Percentiles rank a stretch among this genome's conserved stretches.
phyloP scores from a whole-genome alignment of 768 basidiomycete species.

The Boletus sensibilis region DNA sequence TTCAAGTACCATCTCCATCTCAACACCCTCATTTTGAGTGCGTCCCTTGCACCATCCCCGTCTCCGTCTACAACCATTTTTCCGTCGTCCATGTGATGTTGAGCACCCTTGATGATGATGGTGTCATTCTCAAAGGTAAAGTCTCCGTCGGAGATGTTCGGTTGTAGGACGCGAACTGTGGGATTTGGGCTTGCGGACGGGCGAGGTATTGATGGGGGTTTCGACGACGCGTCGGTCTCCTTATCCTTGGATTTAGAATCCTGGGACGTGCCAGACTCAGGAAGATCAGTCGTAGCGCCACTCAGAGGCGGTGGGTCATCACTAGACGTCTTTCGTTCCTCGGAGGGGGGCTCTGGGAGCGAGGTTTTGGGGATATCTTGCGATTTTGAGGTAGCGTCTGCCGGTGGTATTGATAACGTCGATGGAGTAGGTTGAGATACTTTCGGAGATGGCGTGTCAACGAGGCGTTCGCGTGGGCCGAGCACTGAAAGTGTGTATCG shows the following conservation, averaged over 20 bases:
- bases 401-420: background rate
- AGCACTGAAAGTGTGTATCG: constrained; percentile 23
- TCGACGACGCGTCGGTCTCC: background rate
- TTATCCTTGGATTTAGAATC: background rate
- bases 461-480: background rate
- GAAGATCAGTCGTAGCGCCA: background rate
- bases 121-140: constrained; percentile 25
- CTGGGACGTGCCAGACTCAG: background rate
- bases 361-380: background rate
- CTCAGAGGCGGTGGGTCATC: background rate
- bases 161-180: constrained; percentile 11
- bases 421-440: background rate
- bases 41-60: background rate
- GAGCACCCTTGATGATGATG: constrained; percentile 14
- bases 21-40: constrained; percentile 26
- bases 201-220: background rate
- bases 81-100: constrained; percentile 1
- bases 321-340: background rate
- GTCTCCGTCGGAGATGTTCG: constrained; percentile 19
- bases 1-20: constrained; percentile 27
- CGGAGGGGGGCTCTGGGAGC: background rate
- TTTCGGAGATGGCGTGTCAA: background rate
- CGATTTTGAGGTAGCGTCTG: constrained; percentile 3
- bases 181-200: background rate
- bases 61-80: constrained; percentile 16